A percentile compares a stretch with the other conserved stretches of the same genome.
phyloP scores from a whole-genome alignment of 83 land plant genomes.

The Thuja plicata region DNA sequence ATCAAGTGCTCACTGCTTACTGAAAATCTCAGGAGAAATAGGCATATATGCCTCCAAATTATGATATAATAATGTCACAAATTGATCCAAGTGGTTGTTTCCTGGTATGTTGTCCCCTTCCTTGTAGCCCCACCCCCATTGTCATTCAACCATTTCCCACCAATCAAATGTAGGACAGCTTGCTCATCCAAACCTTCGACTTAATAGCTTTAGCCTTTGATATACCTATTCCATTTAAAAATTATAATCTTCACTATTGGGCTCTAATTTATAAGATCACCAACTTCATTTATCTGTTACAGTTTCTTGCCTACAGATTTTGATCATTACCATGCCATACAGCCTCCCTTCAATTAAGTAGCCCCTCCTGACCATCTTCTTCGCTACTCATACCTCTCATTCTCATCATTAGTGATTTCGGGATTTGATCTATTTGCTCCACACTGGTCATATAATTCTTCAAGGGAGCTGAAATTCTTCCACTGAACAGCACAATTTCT shows the following conservation, averaged over 20 bases:
- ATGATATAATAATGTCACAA: background rate
- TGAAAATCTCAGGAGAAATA: background rate
- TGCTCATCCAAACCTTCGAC: background rate
- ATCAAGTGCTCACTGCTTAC: background rate
- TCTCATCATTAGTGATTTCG: background rate
- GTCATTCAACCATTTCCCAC: background rate
- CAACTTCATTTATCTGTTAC: background rate
- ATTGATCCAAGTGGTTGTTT: constrained; percentile 2
- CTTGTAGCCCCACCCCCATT: background rate
- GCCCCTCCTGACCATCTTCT: background rate
- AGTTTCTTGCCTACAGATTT: background rate
- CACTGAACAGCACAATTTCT: background rate
- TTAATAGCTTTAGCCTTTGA: background rate
- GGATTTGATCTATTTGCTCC: background rate
- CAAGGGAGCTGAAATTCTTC: background rate
- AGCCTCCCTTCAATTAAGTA: background rate
- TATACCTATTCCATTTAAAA: background rate
- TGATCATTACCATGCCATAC: background rate
- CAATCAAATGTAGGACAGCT: background rate
- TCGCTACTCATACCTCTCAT: too few species aligned
- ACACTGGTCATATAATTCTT: background rate
- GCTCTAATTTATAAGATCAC: background rate
- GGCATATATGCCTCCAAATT: background rate
- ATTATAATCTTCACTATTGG: background rate
- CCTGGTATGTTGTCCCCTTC: background rate